Evolutionary conservation across 148 eudicot genomes (phyloP), one percentile per base, ranked within the genome.

Genomic region (Cornus controversa): DNA sequence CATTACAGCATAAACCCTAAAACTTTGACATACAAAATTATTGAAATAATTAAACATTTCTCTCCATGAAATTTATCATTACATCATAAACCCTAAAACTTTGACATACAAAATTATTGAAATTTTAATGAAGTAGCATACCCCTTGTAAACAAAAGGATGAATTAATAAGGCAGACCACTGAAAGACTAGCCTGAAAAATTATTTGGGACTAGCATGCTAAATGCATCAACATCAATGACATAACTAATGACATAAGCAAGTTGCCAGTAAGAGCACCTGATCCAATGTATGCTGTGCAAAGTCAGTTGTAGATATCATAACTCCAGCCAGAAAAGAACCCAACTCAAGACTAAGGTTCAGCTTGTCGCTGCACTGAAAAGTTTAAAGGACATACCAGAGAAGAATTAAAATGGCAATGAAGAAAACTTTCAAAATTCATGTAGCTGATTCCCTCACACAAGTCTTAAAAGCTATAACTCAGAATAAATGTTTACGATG

Each of bases 341-440:
- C 99, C 83, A 96, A 76, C 86, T 96, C 99, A 70, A 96, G 97
- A 84, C 99, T 96, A 69, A 96, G 98, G 72, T 98, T 98, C 53
- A 96, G 97, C 86, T 96, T 96, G 84, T 96, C 98, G 75, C 97
- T 96, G 88, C 97, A 92, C 98, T 96, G 99, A 70, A 91, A 85
- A 68, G 60, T 68, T 77, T 36, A 68, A 31, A 78, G 29, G 54
- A 72, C 72, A 79, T 60, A 18, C 34, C 63, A 28, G 40, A 75
- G 47, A n/a, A 75, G 47, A n/a, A 60, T 57, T 25, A 45, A 62
- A 75, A 25, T 27, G 28, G 67, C 40, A 64, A 65, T 45, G 40
- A 67, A 25, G 67, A 20, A 4, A 67, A 6, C 47, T 50, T 67
- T 67, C 68, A 26, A 75, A 8, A 37, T 53, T 63, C 31, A 47